Conservation (phyloP, 306 rosid genomes). For the Vigna nakashimae region DNA sequence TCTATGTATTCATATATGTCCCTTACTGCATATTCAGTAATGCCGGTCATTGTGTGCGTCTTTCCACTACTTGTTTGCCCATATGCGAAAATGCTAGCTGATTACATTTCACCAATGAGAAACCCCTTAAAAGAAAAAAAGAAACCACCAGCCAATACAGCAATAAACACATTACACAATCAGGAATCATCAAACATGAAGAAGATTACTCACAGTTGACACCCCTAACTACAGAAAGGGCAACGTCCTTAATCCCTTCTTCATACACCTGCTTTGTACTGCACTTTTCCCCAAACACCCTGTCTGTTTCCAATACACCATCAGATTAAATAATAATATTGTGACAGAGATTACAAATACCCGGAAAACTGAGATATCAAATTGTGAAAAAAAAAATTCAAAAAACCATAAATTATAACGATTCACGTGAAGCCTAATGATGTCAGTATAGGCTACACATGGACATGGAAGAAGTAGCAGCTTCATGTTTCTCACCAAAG, state of each 20-base stretch:
- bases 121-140: background rate
- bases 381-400: background rate
- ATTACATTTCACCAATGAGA: slow-evolving; percentile 30
- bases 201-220: slow-evolving; percentile 75
- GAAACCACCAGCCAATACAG: background rate
- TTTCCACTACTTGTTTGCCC: slow-evolving; percentile 99
- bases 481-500: slow-evolving; percentile 56
- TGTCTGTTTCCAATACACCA: slow-evolving; percentile 57
- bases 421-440: background rate
- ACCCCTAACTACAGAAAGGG: slow-evolving; percentile 84
- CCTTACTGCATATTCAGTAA: slow-evolving; percentile 70
- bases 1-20: slow-evolving; percentile 75
- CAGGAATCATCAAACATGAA: slow-evolving; percentile 33
- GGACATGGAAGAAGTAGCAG: background rate
- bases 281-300: slow-evolving; percentile 70
- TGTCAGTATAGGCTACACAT: background rate
- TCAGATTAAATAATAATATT: slow-evolving; percentile 8
- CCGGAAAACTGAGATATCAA: background rate
- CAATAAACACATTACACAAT: background rate
- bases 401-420: background rate
- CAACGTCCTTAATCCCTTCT: slow-evolving; percentile 82
- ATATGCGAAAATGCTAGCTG: slow-evolving; percentile 90
- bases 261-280: slow-evolving; percentile 75
- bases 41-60: slow-evolving; percentile 91
- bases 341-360: slow-evolving; percentile 13